Percentiles rank a stretch among this genome's conserved stretches.
These are phyloP conservation scores for Lachancea meyersii DNA, from an alignment of 805 yeast species.

Conservation along the genomic window DNA sequence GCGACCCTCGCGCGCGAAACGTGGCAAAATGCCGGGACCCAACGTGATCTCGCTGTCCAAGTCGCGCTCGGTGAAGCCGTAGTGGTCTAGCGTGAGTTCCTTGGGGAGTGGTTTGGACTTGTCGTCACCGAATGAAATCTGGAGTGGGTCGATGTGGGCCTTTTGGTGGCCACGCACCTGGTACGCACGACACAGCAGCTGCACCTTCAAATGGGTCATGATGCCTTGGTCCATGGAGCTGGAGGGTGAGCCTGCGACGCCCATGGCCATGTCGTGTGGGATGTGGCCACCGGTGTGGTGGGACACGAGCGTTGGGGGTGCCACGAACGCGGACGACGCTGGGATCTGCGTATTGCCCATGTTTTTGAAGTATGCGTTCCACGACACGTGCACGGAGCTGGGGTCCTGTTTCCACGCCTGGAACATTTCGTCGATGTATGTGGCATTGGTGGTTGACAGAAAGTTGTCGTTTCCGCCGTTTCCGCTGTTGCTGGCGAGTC, in stretches of 20 bases:
- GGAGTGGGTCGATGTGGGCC: slow-evolving; percentile 94
- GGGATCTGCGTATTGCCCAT: slow-evolving; percentile 65
- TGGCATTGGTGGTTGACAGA: slow-evolving; percentile 76
- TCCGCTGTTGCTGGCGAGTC: background rate
- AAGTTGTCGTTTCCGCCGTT: slow-evolving; percentile 51
- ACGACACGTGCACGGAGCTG: slow-evolving; percentile 81
- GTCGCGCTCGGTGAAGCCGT: slow-evolving; percentile 85
- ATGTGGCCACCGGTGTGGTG: slow-evolving; percentile 56
- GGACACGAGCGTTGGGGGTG: slow-evolving; percentile 90
- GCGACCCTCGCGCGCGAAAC: slow-evolving; percentile 64
- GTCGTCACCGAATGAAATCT: slow-evolving; percentile 76
- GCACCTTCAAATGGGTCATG: slow-evolving; percentile 86
- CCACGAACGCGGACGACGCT: slow-evolving; percentile 68
- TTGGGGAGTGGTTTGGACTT: slow-evolving; percentile 51
- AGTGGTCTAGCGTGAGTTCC: slow-evolving; percentile 87
- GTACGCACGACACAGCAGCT: slow-evolving; percentile 93
- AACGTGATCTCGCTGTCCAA: slow-evolving; percentile 74
- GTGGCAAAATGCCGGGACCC: slow-evolving; percentile 96
- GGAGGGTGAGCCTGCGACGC: slow-evolving; percentile 17
- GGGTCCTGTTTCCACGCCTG: slow-evolving; percentile 92
- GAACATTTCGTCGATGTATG: slow-evolving; percentile 97
- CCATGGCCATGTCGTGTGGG: slow-evolving; percentile 51
- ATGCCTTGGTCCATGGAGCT: slow-evolving; percentile 59
- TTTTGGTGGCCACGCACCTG: slow-evolving; percentile 97
- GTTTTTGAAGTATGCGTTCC: slow-evolving; percentile 96